Conservation (phyloP, 108 stramenopile genomes). For the Skeletonema grethae region DNA sequence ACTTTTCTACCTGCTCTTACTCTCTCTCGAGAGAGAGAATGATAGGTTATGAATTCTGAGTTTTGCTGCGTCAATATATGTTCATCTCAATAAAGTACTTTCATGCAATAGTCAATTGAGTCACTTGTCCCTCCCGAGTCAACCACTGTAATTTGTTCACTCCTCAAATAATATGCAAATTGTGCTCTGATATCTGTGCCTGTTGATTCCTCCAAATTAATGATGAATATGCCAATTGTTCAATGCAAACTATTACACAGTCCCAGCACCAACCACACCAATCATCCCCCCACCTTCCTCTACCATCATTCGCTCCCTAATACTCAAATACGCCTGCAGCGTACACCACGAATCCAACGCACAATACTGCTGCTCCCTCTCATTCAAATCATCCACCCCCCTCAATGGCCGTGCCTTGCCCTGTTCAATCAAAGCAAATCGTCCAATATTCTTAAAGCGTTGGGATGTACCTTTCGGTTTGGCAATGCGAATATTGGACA, state of each 20-base stretch:
- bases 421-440: conserved; percentile 51
- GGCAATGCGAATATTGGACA: conserved; percentile 27
- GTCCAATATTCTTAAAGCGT: conserved; percentile 30
- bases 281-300: background rate
- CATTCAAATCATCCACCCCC: conserved; percentile 29
- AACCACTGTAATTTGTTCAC: too few relatives aligned
- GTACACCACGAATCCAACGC: conserved; percentile 55
- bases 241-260: background rate
- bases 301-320: background rate
- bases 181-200: background rate
- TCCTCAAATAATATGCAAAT: background rate
- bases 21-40: too few relatives aligned
- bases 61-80: too few relatives aligned
- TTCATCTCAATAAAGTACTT: too few relatives aligned
- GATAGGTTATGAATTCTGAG: too few relatives aligned
- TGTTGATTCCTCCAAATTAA: background rate
- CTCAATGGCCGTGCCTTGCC: conserved; percentile 30
- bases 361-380: conserved; percentile 39
- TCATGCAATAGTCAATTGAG: too few relatives aligned
- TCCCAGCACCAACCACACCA: background rate
- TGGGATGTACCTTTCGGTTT: conserved; percentile 22
- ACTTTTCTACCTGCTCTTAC: too few relatives aligned
- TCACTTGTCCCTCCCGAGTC: too few relatives aligned
- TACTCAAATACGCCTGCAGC: conserved; percentile 29
- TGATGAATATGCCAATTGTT: background rate